Evolutionary conservation across 306 rosid species (phyloP), one percentile per base, ranked within the genome.

Genomic region (Inga oerstediana): DNA sequence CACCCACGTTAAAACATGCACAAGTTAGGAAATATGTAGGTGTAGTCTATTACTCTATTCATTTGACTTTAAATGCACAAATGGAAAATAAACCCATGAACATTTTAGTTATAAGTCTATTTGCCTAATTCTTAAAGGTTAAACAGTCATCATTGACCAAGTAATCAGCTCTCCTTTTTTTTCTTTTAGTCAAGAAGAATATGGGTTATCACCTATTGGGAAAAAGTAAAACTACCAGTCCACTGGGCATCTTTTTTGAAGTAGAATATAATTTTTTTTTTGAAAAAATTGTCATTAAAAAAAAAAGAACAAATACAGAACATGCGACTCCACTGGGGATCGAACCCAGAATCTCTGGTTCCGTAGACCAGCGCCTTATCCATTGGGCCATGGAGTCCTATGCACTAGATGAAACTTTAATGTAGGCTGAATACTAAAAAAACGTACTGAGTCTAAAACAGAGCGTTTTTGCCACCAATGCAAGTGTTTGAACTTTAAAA

Each of bases 321-420:
- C 0, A 3, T 4, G 1, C 87, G 84, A 84, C 84, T 80, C 83
- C 81, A 80, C 84, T 84, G 87, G 84, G 94, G 94, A 32, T 94
- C 93, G 92, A 94, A 92, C 97, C 97, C 95, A 93, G 95, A 94
- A 87, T 93, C 97, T 93, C 95, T 93, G 94, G 94, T 93, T 95
- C 82, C 95, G 97, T 93, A 93, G 97, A 91, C 94, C 97, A 92
- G 94, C 98, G 89, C 95, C 97, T 91, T 91, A 95, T 95, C 97
- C 97, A 93, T 93, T 93, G 88, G 93, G 86, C 88, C 88, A 82
- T 86, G 83, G 43, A 39, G 43, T 39, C 43, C 8, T 0, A 6
- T 6, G 43, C 1, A 5, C 5, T 7, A 37, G 41, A 37, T 37
- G 5, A 35, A 35, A 35, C 39, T 35, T 35, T 35, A 5, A 35